These are phyloP conservation scores for Nitzschia palea DNA, from an alignment of 108 stramenopile species.

Conservation along the genomic window DNA sequence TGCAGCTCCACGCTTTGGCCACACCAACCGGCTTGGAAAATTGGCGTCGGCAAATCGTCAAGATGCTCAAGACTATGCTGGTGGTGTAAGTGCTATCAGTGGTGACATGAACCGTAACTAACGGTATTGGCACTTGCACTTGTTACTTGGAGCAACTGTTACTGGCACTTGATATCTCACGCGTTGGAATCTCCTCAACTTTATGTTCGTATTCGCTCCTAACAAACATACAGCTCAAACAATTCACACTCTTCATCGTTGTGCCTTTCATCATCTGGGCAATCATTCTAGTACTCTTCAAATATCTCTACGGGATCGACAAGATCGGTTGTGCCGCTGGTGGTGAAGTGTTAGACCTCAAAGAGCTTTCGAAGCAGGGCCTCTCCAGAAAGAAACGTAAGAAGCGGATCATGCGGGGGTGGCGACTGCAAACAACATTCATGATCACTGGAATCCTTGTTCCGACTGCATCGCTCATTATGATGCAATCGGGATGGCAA, in stretches of 20 bases:
- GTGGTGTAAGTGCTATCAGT: slow-evolving; percentile 17
- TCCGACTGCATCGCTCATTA: slow-evolving; percentile 23
- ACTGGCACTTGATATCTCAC: too few species aligned
- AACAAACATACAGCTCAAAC: slow-evolving; percentile 3
- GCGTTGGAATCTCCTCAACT: too few species aligned
- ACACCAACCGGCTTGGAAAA: slow-evolving; percentile 19
- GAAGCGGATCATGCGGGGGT: slow-evolving; percentile 25
- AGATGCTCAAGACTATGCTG: slow-evolving; percentile 21
- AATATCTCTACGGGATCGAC: slow-evolving; percentile 6
- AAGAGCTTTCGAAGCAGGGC: slow-evolving; percentile 19
- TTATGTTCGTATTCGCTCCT: too few species aligned
- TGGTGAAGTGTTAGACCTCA: slow-evolving; percentile 38
- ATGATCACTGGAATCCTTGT: slow-evolving; percentile 27
- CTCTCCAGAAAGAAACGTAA: slow-evolving; percentile 27
- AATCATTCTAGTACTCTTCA: slow-evolving; percentile 24
- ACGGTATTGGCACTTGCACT: too few species aligned
- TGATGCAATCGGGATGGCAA: slow-evolving; percentile 31
- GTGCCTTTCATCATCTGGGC: slow-evolving; percentile 27
- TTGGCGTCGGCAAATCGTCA: slow-evolving; percentile 5
- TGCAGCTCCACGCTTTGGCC: slow-evolving; percentile 33
- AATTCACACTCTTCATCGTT: slow-evolving; percentile 25
- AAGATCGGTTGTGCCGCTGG: slow-evolving; percentile 49
- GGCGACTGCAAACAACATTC: slow-evolving; percentile 43
- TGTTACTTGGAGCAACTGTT: too few species aligned
- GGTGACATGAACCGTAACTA: too few species aligned